Evolutionary conservation across 805 yeast species (phyloP), one percentile per base, ranked within the genome.

Genomic region (Myxozyma sirexii): DNA sequence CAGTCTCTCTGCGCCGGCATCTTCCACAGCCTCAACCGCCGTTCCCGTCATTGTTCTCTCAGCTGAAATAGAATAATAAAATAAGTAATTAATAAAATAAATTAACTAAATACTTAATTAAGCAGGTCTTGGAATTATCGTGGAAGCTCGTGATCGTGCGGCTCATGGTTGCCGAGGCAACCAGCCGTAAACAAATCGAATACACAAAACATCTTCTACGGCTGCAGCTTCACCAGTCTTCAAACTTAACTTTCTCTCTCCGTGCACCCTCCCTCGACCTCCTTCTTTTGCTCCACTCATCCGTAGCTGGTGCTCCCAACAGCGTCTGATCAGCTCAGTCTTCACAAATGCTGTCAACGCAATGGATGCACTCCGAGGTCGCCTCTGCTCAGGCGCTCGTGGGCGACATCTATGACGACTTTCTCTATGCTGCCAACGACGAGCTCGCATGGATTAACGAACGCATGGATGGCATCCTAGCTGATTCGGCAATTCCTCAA

Each of bases 391-490:
- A 57, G 41, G 29, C 54, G 1, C 38, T 56, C 6, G 43, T 49
- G 46, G 51, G 31, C 24, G 42, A 43, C 26, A 19, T 37, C 2
- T 47, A 29, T 27, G 46, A 50, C 6, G 65, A 67, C 54, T 67
- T 59, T 42, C 50, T 45, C 7, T 67, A 45, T 35, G 67, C 67
- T 12, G 65, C 67, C 5, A 37, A 42, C 15, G 59, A 65, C 37
- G 67, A 65, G 38, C 54, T 67, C 17, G 58, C 42, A 19, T 67
- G 69, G 66, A 49, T 67, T n/a, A 44, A 37, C 10, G 54, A 49
- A 13, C 56, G 66, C n/a, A 48, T 62, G 57, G 51, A 56, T 15
- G 42, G 42, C 44, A 45, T 59, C 33, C 21, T 54, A 23, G 29
- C 10, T n/a, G 24, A 41, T 10, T 17, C 47, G 8, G 42, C 17